Evolutionary conservation across 805 yeast species (phyloP), one percentile per base, ranked within the genome.

Genomic region (Torulaspora gathmanii): DNA sequence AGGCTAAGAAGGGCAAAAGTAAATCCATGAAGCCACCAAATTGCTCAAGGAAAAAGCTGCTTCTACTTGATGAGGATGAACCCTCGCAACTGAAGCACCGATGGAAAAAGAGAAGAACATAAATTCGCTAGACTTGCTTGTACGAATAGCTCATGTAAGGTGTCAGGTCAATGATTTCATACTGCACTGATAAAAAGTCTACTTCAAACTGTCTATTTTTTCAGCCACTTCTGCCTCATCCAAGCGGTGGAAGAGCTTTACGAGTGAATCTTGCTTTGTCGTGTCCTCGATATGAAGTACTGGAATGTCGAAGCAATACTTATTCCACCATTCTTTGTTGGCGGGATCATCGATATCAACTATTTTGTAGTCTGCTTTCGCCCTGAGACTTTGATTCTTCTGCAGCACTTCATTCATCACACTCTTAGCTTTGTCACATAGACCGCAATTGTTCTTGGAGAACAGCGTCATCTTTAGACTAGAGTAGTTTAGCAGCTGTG

Each of bases 221-320:
- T 76, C 79, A 11, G 72, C 51, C 3, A 83, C 59, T 46, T 80
- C 80, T 4, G 74, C 75, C 36, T 73, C 72, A 44, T 79, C 68
- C 45, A 85, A 73, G 44, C 78, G 72, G 63, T 85, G 91, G 83
- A 84, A 83, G 57, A 80, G 78, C 55, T 79, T 80, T 4, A 74
- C 72, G 2, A 81, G 73, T 37, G 74, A 70, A 27, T 56, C 66
- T 41, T 73, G 74, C 5, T 60, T 63, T 5, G 38, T 29, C 1
- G 58, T 67, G 46, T 80, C 69, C 53, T 80, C 82, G 7, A 85
- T 70, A 59, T 85, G 90, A 33, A 85, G 58, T 0, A 85, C 95
- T 0, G 95, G 95, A 5, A 85, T 83, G 57, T 85, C 95, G 59
- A 79, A 83, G 54, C 89, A 79, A 53, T 84, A 85, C 49, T 73